These are phyloP conservation scores for Ophiosphaerella herpotricha DNA, from an alignment of 2,329 filamentous ascomycete species.

Conservation along the genomic window DNA sequence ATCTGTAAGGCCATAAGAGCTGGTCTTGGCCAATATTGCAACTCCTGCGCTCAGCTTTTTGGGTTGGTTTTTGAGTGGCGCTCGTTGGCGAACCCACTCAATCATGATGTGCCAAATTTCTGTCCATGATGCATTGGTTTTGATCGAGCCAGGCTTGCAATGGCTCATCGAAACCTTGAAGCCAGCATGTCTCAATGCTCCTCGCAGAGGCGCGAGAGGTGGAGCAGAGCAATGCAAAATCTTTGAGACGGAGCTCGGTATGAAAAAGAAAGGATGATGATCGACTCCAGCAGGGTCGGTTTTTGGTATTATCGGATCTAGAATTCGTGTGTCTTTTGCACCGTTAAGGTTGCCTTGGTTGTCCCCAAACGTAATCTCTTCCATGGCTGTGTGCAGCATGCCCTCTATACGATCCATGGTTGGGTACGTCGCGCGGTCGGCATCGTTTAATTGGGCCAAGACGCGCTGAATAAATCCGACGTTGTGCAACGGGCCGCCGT, in stretches of 20 bases:
- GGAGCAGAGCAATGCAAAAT: constrained; percentile 80
- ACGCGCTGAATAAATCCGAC: constrained; percentile 80
- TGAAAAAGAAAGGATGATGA: constrained; percentile 83
- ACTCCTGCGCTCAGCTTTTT: constrained; percentile 73
- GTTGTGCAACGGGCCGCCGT: constrained; percentile 85
- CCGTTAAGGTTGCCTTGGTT: constrained; percentile 22
- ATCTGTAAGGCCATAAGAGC: constrained; percentile 19
- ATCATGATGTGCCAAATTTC: constrained; percentile 92
- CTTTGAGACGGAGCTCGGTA: constrained; percentile 73
- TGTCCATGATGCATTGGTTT: constrained; percentile 89
- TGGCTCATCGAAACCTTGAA: constrained; percentile 86
- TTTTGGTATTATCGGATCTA: constrained; percentile 47
- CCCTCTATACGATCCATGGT: constrained; percentile 83
- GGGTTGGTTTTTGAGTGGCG: constrained; percentile 75
- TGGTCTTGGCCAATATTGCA: constrained; percentile 55
- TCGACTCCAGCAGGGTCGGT: constrained; percentile 58
- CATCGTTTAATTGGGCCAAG: constrained; percentile 70
- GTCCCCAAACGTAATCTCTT: constrained; percentile 62
- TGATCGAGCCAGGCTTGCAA: constrained; percentile 85
- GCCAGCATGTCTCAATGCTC: constrained; percentile 78
- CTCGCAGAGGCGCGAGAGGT: constrained; percentile 76
- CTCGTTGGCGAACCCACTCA: constrained; percentile 84
- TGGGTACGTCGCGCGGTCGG: constrained; percentile 72
- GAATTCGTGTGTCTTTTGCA: constrained; percentile 21
- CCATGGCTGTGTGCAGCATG: constrained; percentile 86